These are phyloP conservation scores for Avena insularis DNA, from an alignment of 176 grass and related monocot species.

Conservation along the genomic window DNA sequence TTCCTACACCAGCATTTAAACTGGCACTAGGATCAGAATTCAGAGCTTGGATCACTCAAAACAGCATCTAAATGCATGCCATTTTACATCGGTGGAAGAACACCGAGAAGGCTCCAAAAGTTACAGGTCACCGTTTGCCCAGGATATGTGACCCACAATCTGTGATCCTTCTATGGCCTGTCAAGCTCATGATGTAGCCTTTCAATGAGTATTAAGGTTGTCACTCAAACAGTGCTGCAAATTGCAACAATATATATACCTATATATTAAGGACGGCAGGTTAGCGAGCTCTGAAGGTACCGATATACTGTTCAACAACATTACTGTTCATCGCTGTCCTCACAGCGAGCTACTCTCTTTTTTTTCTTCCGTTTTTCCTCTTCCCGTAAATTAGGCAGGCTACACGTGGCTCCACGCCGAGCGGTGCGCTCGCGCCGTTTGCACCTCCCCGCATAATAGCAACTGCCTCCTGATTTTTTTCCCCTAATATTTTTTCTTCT, in stretches of 20 bases:
- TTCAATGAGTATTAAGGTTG: background rate
- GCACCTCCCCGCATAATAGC: no score
- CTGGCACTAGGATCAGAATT: background rate
- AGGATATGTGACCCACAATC: background rate
- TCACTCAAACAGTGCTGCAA: conserved; percentile 12
- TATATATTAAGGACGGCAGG: no score
- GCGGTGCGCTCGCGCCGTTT: no score
- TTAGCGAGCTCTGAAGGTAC: no score
- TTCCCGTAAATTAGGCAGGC: no score
- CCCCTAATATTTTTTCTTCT: no score
- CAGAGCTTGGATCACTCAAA: background rate
- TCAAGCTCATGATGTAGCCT: background rate
- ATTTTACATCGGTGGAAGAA: background rate
- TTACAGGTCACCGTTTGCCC: background rate
- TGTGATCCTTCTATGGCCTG: background rate
- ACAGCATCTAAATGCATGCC: background rate
- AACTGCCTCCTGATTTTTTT: no score
- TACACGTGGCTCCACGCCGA: no score
- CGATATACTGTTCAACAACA: no score
- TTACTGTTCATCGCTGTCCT: no score
- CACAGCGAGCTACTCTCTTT: no score
- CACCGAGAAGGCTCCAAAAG: background rate
- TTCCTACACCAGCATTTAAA: background rate
- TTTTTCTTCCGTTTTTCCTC: no score
- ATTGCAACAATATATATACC: conserved; percentile 20